These are phyloP conservation scores for Sideroxylon spinosum DNA, from an alignment of 179 eudicot species.

Conservation along the genomic window DNA sequence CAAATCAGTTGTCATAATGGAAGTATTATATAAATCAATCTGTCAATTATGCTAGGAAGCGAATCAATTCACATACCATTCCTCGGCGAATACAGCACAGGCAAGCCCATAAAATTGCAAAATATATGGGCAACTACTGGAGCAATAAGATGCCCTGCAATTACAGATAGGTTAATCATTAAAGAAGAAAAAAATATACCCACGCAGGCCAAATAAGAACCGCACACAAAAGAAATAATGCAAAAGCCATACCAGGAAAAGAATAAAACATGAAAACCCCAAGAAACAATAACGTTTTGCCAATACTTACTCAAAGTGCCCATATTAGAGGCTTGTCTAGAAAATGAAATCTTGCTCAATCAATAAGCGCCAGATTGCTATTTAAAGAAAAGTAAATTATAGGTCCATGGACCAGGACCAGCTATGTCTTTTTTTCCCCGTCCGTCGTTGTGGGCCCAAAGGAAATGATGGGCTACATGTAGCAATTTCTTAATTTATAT, in stretches of 20 bases:
- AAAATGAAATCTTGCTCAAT: not conserved
- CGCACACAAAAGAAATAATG: not conserved
- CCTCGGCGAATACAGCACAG: constrained; percentile 50
- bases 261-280: not conserved
- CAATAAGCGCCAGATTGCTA: not conserved
- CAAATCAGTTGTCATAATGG: not conserved
- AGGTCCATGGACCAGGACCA: not conserved
- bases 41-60: not conserved
- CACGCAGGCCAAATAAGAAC: not conserved
- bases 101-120: constrained; percentile 88
- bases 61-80: constrained; percentile 40
- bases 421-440: not conserved
- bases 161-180: not conserved
- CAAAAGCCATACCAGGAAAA: not conserved
- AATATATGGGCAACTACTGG: constrained; percentile 80
- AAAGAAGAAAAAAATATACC: not conserved
- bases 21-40: not conserved
- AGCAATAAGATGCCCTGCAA: constrained; percentile 71
- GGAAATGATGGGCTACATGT: not conserved
- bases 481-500: not conserved
- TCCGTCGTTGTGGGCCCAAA: not conserved
- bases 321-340: not conserved
- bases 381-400: not conserved
- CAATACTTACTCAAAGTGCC: not conserved
- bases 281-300: not conserved